Base-by-base conservation (phyloP, 2,329 filamentous ascomycete species). In the Phyllosticta citriasiana region DNA sequence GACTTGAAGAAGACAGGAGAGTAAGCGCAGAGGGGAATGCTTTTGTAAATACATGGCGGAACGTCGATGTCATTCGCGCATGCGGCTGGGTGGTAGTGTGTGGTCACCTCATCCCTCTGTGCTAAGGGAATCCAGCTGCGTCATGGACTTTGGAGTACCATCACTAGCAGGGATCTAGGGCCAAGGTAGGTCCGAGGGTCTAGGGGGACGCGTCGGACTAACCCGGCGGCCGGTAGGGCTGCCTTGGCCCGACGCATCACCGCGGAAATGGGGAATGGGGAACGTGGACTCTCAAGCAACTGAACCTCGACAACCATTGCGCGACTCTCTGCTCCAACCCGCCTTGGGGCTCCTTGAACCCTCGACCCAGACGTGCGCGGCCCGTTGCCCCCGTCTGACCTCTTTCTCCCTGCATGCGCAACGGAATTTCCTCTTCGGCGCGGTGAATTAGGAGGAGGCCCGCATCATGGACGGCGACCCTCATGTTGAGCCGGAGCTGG, bases 381-480 rank as follows among this genome's bases (percentile, higher is more conserved):
- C 30, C 40, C 12, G 14, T 25, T 12, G 22, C 26, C 26, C 59
- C 54, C 54, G 52, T 47, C 54, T 40, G 22, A 47, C 40, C 27
- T 26, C 7, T 6, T 61, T 51, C 24, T 57, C 40, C 27, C 59
- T 61, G 54, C 59, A 61, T 61, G 59, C 59, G 60, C 55, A 50
- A 35, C 35, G 25, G n/a, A 16, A 19, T 26, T 19, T 40, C 50
- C 55, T 26, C n/a, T 22, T 51, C 22, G 58, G 58, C 40, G 58
- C 33, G 58, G 58, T 60, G 40, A 56, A 60, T 55, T 60, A 55
- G 58, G 58, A 60, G 52, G 57, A 55, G 33, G 52, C n/a, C 16
- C 53, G 30, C 35, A 52, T 30, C 61, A 89, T 89, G 87, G 87
- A 89, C 77, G 86, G 84, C 77, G 87, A 89, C 78, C 84, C 85